Base-by-base conservation (phyloP, 768 basidiomycete species). In the Mycena galericulata region DNA sequence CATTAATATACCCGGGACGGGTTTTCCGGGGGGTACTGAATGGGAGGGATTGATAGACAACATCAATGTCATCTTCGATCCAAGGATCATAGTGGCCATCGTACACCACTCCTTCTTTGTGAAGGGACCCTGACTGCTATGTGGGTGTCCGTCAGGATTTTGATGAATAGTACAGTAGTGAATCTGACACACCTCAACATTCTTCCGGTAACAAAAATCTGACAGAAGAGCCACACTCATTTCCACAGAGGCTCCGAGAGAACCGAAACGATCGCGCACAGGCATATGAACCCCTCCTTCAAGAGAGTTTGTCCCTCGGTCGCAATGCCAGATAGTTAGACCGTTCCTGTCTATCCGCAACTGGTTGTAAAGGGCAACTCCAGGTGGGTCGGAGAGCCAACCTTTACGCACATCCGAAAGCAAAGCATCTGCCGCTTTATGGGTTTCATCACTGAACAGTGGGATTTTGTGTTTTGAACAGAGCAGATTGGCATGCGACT, bases 61-160 rank as follows among this genome's bases (percentile, higher is more conserved):
- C 47, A n/a, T 64, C 62, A 10, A 64, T 62, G 22, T 54, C 41
- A 26, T 62, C 61, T n/a, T 61, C 60, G 12, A 61, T 49, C 60
- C 60, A 61, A 0, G 51, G 62, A 40, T 62, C 51, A 20, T 53
- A 62, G 20, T 62, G 62, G 3, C 62, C 62, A 12, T 62, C 40
- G n/a, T 54, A 62, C n/a, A 12, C 62, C 1, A 62, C 40, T 2
- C 62, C 62, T 3, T 54, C 51, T 34, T 8, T 20, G 22, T 62
- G 62, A 4, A 1, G 62, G 26, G 62, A 62, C 18, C 61, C 61
- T 7, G 61, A 62, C 62, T 54, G 30, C 3, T 10, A 8, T 26
- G 20, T 27, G 4, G 22, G 14, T 58, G 4, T 8, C 50, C 2
- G 26, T 49, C 34, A 49, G 45, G 38, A 26, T 38, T 38, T 8